These are phyloP conservation scores for Capronia epimyces DNA, from an alignment of 2,329 filamentous ascomycete genomes.

Conservation along the genomic window DNA sequence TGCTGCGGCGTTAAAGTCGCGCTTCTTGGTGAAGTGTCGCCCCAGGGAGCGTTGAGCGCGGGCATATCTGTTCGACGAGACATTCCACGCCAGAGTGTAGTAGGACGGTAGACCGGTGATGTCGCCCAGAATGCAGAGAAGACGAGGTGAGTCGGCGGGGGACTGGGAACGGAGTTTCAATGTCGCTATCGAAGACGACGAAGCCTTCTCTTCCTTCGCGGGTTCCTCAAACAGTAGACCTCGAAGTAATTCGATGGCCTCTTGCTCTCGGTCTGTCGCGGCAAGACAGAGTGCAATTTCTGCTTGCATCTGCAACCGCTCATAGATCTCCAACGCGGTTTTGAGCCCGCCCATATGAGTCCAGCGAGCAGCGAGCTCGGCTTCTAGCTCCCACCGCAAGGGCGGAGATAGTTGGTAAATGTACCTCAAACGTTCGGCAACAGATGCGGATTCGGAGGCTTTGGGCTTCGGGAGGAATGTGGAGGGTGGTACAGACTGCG, in stretches of 20 bases:
- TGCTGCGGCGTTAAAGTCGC: slow-evolving; percentile 63
- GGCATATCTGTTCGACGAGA: slow-evolving; percentile 74
- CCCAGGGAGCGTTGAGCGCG: slow-evolving; percentile 84
- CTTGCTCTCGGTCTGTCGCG: slow-evolving; percentile 71
- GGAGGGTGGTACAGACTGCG: slow-evolving; percentile 64
- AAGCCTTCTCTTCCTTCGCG: slow-evolving; percentile 39
- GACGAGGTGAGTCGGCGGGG: slow-evolving; percentile 67
- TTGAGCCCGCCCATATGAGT: slow-evolving; percentile 77
- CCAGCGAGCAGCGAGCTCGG: slow-evolving; percentile 91
- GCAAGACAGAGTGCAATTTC: slow-evolving; percentile 90
- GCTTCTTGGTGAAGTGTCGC: slow-evolving; percentile 64
- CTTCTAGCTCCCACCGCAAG: slow-evolving; percentile 87
- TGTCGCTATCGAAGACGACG: slow-evolving; percentile 55
- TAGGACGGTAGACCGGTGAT: slow-evolving; percentile 67
- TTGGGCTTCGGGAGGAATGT: slow-evolving; percentile 77
- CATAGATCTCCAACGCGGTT: slow-evolving; percentile 92
- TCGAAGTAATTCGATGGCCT: slow-evolving; percentile 70
- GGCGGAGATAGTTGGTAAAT: slow-evolving; percentile 79
- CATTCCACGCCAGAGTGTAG: slow-evolving; percentile 82
- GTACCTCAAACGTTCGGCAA: slow-evolving; percentile 70
- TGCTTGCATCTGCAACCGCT: slow-evolving; percentile 86
- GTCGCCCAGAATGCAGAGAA: slow-evolving; percentile 92
- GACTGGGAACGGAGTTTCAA: slow-evolving; percentile 65
- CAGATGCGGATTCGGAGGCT: slow-evolving; percentile 69
- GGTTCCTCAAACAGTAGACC: slow-evolving; percentile 66